phyloP scores from a whole-genome alignment of 2,329 filamentous ascomycete genomes.

The Cercospora berteroae region DNA sequence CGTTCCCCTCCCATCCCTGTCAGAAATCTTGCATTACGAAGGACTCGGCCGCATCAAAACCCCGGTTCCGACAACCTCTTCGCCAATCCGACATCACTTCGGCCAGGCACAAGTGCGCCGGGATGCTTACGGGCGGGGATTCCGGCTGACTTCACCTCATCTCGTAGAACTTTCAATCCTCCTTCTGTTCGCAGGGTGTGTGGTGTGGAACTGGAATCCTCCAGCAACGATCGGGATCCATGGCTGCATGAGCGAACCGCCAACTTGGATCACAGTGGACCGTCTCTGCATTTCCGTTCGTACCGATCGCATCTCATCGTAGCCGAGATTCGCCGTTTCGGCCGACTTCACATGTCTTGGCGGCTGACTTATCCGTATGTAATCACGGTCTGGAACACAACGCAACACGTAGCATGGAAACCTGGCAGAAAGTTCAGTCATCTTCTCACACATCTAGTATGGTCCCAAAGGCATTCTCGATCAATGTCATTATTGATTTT shows the following conservation, averaged over 20 bases:
- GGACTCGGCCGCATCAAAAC: not conserved
- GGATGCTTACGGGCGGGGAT: not conserved
- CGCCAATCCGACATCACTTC: not conserved
- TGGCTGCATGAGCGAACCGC: not conserved
- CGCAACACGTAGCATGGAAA: not conserved
- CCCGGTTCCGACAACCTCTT: not conserved
- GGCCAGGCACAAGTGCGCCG: not conserved
- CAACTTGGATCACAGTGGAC: not conserved
- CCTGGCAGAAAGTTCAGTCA: not conserved
- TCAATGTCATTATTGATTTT: not conserved
- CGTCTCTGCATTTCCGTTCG: not conserved
- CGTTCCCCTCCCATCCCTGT: not conserved
- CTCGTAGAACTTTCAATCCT: not conserved
- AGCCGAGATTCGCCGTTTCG: not conserved
- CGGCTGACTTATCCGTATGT: not conserved
- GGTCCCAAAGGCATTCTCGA: not conserved
- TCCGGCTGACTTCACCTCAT: not conserved
- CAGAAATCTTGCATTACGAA: not conserved
- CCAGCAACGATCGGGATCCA: not conserved
- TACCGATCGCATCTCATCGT: not conserved
- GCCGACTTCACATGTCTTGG: not conserved
- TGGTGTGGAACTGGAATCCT: not conserved
- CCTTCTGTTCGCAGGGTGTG: not conserved
- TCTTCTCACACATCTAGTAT: not conserved
- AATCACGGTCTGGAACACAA: not conserved